A percentile compares a stretch with the other conserved stretches of the same genome.
phyloP scores from a whole-genome alignment of 2,329 filamentous ascomycete species.

The Zasmidium angulare region DNA sequence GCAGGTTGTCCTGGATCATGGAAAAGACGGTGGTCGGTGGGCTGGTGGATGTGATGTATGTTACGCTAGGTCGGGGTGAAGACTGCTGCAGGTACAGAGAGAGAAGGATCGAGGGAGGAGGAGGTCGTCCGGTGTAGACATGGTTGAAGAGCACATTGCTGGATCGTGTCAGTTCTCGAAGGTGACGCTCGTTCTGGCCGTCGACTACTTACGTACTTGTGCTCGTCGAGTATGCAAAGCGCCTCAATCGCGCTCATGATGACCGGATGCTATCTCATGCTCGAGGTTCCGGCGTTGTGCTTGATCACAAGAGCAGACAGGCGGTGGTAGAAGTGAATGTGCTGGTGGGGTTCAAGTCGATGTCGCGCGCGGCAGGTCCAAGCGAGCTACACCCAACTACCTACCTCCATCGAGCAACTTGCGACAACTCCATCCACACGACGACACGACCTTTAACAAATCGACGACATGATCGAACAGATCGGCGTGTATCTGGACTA shows the following conservation, averaged over 20 bases:
- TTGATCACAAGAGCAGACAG: background rate
- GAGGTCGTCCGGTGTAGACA: constrained; percentile 78
- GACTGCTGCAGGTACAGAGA: constrained; percentile 84
- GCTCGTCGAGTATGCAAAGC: constrained; percentile 94
- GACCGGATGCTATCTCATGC: constrained; percentile 16
- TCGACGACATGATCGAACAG: background rate
- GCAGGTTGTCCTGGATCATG: constrained; percentile 79
- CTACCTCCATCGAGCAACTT: background rate
- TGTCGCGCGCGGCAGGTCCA: background rate
- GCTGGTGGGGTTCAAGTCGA: background rate
- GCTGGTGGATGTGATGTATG: constrained; percentile 78
- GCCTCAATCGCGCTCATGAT: constrained; percentile 78
- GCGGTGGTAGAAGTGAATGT: background rate
- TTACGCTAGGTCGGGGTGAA: constrained; percentile 75
- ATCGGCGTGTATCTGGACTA: background rate
- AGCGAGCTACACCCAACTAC: background rate
- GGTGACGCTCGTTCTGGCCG: constrained; percentile 7
- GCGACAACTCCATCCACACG: background rate
- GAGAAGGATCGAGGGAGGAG: constrained; percentile 72
- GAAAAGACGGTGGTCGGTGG: constrained; percentile 89
- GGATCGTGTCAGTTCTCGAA: constrained; percentile 12
- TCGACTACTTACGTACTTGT: constrained; percentile 65
- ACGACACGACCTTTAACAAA: background rate
- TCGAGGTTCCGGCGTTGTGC: constrained; percentile 6
- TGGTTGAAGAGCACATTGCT: constrained; percentile 87